Conservation (phyloP, 805 yeast species). For the Groenewaldozyma salmanticensis region DNA sequence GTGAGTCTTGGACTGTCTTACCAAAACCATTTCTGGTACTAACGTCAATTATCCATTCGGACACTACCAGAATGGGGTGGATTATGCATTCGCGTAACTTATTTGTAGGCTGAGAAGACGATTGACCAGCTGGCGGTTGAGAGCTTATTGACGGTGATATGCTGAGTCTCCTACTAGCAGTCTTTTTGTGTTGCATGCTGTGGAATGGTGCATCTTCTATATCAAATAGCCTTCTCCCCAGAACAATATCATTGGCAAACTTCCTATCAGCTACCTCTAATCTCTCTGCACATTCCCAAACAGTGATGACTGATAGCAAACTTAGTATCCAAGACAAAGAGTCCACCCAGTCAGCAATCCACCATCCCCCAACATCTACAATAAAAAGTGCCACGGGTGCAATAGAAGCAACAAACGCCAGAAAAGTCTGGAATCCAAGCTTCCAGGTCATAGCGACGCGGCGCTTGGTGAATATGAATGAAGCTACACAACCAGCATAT, state of each 20-base stretch:
- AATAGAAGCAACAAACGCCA: constrained; percentile 41
- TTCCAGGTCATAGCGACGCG: constrained; percentile 40
- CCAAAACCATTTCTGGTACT: no score
- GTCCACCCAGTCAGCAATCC: constrained; percentile 68
- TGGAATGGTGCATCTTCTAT: neutral
- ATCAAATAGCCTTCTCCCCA: constrained; percentile 68
- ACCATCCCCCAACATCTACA: constrained; percentile 65
- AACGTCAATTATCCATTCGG: no score
- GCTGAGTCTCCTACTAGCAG: no score
- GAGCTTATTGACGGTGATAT: no score
- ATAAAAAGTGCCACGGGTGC: constrained; percentile 61
- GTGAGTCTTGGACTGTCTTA: no score
- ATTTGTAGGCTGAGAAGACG: no score
- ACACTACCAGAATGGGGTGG: no score
- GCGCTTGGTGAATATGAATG: constrained; percentile 44
- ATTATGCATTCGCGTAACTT: no score
- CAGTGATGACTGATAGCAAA: constrained; percentile 58
- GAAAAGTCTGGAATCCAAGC: constrained; percentile 46
- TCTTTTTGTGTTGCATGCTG: neutral
- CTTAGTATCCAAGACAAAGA: constrained; percentile 65
- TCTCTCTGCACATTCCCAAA: constrained; percentile 82
- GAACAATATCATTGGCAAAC: constrained; percentile 57
- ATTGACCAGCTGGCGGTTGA: no score
- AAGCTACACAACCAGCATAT: constrained; percentile 54
- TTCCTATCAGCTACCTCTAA: constrained; percentile 33